Evolutionary conservation across 148 eudicot species (phyloP).

Genomic region (Fallopia convolvulus): DNA sequence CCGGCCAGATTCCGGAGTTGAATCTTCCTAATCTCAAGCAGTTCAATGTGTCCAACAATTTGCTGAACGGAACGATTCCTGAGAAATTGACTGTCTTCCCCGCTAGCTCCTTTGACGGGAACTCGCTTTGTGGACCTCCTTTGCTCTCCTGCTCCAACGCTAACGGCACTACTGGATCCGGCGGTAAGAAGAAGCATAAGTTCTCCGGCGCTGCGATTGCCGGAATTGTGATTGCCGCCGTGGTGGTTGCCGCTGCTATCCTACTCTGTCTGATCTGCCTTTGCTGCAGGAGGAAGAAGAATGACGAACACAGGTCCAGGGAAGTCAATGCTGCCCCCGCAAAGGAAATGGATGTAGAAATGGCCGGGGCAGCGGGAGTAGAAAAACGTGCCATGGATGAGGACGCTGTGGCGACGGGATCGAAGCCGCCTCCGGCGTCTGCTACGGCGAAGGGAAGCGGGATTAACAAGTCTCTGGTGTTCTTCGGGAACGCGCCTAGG

Average conservation of each 20-base stretch:
- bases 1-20: constrained; percentile 58
- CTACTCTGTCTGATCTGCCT: constrained; percentile 37
- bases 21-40: constrained; percentile 36
- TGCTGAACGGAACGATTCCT: constrained; percentile 61
- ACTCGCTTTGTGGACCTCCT: constrained; percentile 56
- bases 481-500: constrained; percentile 49
- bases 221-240: constrained; percentile 66
- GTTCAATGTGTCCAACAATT: constrained; percentile 64
- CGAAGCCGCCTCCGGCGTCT: constrained; percentile 20
- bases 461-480: constrained; percentile 51
- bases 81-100: constrained; percentile 35
- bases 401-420: constrained; percentile 17
- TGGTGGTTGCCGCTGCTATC: constrained; percentile 37
- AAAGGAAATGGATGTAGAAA: constrained; percentile 34
- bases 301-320: constrained; percentile 21
- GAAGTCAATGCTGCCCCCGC: constrained; percentile 36
- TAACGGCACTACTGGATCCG: constrained; percentile 18
- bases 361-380: constrained; percentile 18
- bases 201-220: constrained; percentile 74
- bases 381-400: constrained; percentile 7
- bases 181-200: constrained; percentile 16
- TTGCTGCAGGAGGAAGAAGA: constrained; percentile 32
- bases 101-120: constrained; percentile 41
- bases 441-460: constrained; percentile 29
- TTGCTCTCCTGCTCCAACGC: constrained; percentile 31